Conservation (phyloP, 768 basidiomycete species). For the Leccinum rimulosum region DNA sequence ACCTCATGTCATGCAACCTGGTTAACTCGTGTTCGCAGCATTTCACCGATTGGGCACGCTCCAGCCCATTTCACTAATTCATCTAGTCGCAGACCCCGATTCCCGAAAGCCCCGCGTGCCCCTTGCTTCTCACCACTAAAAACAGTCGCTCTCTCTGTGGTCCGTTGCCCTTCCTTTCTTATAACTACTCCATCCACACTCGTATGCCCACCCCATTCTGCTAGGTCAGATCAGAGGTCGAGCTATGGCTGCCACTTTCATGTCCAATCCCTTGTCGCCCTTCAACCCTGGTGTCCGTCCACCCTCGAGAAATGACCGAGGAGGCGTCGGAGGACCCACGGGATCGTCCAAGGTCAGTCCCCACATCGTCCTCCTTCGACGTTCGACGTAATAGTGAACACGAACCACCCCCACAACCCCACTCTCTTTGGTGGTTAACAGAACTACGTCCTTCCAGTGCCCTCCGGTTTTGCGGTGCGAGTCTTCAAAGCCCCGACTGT, state of each 20-base stretch:
- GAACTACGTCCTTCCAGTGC: conserved; percentile 41
- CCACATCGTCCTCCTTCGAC: background rate
- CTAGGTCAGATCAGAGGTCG: conserved; percentile 21
- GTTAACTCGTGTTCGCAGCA: conserved; percentile 36
- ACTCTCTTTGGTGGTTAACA: conserved; percentile 9
- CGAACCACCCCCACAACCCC: conserved; percentile 1
- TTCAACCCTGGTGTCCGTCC: conserved; percentile 34
- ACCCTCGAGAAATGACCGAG: conserved; percentile 33
- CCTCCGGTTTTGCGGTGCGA: conserved; percentile 49
- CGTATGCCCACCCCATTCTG: conserved; percentile 28
- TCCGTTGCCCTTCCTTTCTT: conserved; percentile 16
- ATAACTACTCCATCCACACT: conserved; percentile 24
- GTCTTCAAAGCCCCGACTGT: conserved; percentile 49
- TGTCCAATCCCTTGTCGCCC: conserved; percentile 28
- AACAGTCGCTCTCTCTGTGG: conserved; percentile 26
- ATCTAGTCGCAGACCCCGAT: conserved; percentile 25
- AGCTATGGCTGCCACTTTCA: conserved; percentile 27
- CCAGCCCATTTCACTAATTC: conserved; percentile 27
- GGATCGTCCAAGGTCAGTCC: conserved; percentile 37
- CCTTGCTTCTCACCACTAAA: conserved; percentile 28
- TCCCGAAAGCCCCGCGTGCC: conserved; percentile 25
- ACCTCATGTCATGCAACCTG: conserved; percentile 38
- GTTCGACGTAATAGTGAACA: conserved; percentile 14
- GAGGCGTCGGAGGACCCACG: conserved; percentile 23
- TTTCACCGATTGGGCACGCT: conserved; percentile 28